A percentile compares a stretch with the other conserved stretches of the same genome.
Evolutionary conservation across 192 early-diverging fungal genomes (phyloP).

Genomic region (Funneliformis mosseae): DNA sequence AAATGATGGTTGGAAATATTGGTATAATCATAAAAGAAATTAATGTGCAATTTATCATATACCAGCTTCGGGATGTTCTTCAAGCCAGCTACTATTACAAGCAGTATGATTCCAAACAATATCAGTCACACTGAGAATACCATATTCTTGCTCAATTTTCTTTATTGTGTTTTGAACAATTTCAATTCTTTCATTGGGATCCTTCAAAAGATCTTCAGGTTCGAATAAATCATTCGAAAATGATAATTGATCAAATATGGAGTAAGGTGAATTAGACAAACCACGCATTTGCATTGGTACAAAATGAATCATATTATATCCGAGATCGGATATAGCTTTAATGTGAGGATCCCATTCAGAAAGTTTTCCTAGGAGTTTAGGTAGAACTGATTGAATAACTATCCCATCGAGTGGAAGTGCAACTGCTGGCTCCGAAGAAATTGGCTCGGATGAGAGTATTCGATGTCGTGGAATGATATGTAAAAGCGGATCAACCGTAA

Average conservation of each 20-base stretch:
- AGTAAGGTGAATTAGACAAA: constrained; percentile 95
- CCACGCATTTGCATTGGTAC: constrained; percentile 92
- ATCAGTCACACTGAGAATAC: constrained; percentile 83
- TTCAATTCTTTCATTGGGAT: constrained; percentile 63
- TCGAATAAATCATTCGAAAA: constrained; percentile 88
- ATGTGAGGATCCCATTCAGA: constrained; percentile 76
- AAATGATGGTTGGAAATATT: no score
- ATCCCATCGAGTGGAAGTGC: constrained; percentile 87
- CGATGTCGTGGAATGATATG: constrained; percentile 43
- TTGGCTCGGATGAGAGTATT: constrained; percentile 23
- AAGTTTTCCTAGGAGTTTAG: constrained; percentile 94
- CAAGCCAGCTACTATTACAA: constrained; percentile 89
- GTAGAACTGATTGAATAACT: constrained; percentile 87
- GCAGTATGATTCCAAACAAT: constrained; percentile 99
- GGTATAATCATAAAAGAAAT: no score
- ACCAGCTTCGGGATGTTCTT: constrained; percentile 95
- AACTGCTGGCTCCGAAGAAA: constrained; percentile 13
- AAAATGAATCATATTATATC: constrained; percentile 99
- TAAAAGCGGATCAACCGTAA: constrained; percentile 91
- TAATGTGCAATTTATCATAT: constrained; percentile 6
- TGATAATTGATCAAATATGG: constrained; percentile 93
- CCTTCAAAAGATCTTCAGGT: constrained; percentile 43
- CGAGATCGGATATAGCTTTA: constrained; percentile 65
- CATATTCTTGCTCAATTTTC: constrained; percentile 64
- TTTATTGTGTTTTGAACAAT: constrained; percentile 57